Evolutionary conservation across 2,329 filamentous ascomycete species (phyloP), one percentile per base, ranked within the genome.

Genomic region (Corynespora cassiicola): DNA sequence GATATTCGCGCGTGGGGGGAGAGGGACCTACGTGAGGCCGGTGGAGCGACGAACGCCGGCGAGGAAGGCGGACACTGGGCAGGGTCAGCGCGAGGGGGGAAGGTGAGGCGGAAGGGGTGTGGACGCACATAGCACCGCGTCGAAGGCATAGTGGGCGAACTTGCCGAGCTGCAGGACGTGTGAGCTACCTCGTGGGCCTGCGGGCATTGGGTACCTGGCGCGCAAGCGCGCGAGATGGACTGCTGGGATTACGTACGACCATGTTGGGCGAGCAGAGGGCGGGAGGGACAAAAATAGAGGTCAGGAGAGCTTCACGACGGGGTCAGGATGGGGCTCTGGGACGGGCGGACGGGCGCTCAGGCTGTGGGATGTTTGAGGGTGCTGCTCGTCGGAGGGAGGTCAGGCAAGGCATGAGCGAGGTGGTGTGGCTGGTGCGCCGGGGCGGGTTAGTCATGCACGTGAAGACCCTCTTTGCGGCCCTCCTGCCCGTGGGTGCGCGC

Each of bases 11-110:
- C 35, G 34, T 47, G 45, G 39, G 34, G 38, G 29, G 37, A 36
- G 18, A 39, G 28, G 42, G 38, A 65, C 88, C 82, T 88, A 99
- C 94, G 91, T 96, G 75, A 99, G 80, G 63, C 94, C 94, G 47
- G 94, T 97, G 52, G 92, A 96, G 58, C 94, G 90, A 76, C 95
- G 95, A 78, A 99, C 91, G 63, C 94, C 94, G 24, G 94, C 94
- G 54, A 99, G 85, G 70, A 97, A 92, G 50, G 94, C 89, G 62
- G 94, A 99, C 70, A 99, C 88, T 95, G 54, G 4, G 30, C 15
- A 19, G 21, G 39, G 47, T 61, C 26, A 61, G 59, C 45, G 35
- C 29, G 31, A 10, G 22, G 28, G 31, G 5, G 24, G 29, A 14
- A 30, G 27, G 31, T 32, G 28, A 36, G 23, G 25, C 32, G 39